Evolutionary conservation across 768 basidiomycete species (phyloP).

Genomic region (Podaxis sp.): DNA sequence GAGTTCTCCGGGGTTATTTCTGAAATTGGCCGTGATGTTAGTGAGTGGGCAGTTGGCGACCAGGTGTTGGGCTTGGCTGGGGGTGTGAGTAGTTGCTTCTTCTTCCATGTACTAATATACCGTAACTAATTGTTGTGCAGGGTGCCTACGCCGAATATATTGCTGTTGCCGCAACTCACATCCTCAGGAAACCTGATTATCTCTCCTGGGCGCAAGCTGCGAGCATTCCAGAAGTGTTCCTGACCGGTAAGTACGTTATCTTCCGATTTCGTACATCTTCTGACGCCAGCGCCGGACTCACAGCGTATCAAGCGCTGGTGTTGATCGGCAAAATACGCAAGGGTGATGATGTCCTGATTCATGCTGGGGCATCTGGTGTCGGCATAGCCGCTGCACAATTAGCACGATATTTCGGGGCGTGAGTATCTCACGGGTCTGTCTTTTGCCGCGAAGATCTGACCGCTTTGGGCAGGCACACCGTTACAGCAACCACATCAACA

Average conservation of each 20-base stretch:
- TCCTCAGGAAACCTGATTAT: constrained; percentile 72
- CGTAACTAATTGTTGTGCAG: constrained; percentile 35
- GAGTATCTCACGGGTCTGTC: constrained; percentile 30
- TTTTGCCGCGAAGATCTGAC: constrained; percentile 8
- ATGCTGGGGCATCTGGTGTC: constrained; percentile 91
- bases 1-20: constrained; percentile 78
- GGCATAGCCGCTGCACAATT: constrained; percentile 88
- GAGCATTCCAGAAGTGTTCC: constrained; percentile 82
- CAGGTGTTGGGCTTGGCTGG: constrained; percentile 78
- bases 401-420: constrained; percentile 75
- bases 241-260: constrained; percentile 61
- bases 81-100: constrained; percentile 57
- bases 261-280: neutral
- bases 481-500: constrained; percentile 86
- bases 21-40: constrained; percentile 49
- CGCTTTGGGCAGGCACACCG: constrained; percentile 45
- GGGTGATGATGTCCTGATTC: constrained; percentile 79
- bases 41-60: constrained; percentile 60
- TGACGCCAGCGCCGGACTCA: constrained; percentile 1
- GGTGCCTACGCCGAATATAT: constrained; percentile 93
- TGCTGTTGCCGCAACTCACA: constrained; percentile 58
- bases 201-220: constrained; percentile 86
- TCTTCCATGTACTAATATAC: neutral
- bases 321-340: constrained; percentile 66
- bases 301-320: constrained; percentile 53